Conservation (phyloP, 768 basidiomycete genomes). For the Lactarius vividus region DNA sequence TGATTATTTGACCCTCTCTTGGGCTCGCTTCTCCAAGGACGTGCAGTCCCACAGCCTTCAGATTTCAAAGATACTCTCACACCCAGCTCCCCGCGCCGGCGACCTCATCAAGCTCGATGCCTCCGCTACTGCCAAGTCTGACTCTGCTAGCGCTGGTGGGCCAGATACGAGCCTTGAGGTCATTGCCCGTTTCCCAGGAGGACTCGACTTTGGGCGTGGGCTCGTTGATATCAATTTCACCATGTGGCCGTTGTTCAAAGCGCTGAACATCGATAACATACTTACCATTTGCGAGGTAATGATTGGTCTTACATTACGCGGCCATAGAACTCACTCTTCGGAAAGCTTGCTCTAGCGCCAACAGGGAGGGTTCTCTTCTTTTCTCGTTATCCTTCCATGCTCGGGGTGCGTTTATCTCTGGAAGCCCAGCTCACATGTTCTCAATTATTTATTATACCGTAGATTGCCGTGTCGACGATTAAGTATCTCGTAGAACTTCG, state of each 20-base stretch:
- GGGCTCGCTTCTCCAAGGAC: slow-evolving; percentile 93
- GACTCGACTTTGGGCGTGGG: slow-evolving; percentile 87
- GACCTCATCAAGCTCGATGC: slow-evolving; percentile 86
- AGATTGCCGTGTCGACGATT: slow-evolving; percentile 88
- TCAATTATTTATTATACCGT: slow-evolving; percentile 10
- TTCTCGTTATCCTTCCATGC: slow-evolving; percentile 87
- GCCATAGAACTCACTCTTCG: not conserved
- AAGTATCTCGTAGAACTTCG: slow-evolving; percentile 90
- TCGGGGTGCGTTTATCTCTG: slow-evolving; percentile 53
- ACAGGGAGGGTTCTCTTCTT: slow-evolving; percentile 86
- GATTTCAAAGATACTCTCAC: slow-evolving; percentile 83
- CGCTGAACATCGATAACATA: slow-evolving; percentile 89
- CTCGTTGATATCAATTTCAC: slow-evolving; percentile 94
- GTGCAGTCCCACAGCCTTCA: slow-evolving; percentile 90
- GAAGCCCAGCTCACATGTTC: not conserved
- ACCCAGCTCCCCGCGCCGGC: slow-evolving; percentile 83
- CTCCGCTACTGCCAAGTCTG: slow-evolving; percentile 53
- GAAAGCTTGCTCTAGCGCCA: slow-evolving; percentile 78
- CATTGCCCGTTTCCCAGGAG: slow-evolving; percentile 88
- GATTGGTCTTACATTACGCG: not conserved
- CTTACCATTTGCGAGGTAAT: slow-evolving; percentile 85
- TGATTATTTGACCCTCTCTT: slow-evolving; percentile 92
- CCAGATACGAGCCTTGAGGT: slow-evolving; percentile 66
- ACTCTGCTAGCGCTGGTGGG: slow-evolving; percentile 34
- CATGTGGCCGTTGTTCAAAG: slow-evolving; percentile 96